These are phyloP conservation scores for Rhipidocladum racemiflorum DNA, from an alignment of 176 grass and related monocot genomes.

Conservation along the genomic window DNA sequence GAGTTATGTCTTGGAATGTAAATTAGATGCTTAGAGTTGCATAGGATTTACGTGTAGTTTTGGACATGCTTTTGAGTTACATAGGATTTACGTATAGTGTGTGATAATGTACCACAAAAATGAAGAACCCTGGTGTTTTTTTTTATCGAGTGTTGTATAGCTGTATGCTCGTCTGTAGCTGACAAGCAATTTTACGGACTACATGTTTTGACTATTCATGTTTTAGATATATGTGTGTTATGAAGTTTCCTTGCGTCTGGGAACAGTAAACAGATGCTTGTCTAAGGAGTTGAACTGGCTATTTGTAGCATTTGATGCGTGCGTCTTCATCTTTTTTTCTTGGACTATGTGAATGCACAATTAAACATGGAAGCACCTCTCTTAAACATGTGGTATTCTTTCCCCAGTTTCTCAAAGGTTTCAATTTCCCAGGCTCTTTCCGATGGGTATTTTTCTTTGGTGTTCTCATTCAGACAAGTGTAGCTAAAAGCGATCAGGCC, in stretches of 20 bases:
- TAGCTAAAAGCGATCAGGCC: background rate
- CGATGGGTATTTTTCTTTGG: background rate
- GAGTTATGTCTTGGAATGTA: background rate
- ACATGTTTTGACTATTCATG: background rate
- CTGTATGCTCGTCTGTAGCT: constrained; percentile 4
- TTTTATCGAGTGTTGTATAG: background rate
- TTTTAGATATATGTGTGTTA: background rate
- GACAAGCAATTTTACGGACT: background rate
- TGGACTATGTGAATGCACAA: background rate
- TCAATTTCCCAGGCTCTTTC: background rate
- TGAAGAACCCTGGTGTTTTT: background rate
- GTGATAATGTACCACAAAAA: background rate
- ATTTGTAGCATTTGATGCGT: background rate
- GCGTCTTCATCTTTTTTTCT: background rate
- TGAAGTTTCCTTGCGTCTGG: background rate
- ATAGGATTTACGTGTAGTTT: constrained; percentile 9
- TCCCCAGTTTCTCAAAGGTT: background rate
- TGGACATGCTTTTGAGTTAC: background rate
- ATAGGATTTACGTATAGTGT: constrained; percentile 8
- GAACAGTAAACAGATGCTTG: background rate
- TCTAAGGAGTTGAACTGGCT: background rate
- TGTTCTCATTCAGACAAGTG: background rate
- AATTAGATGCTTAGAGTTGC: constrained; percentile 11
- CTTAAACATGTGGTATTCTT: background rate
- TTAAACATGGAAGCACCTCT: no score